Evolutionary conservation across 75 land plant genomes (phyloP), one percentile per base, ranked within the genome.

Genomic region (Ceratopteris richardii): DNA sequence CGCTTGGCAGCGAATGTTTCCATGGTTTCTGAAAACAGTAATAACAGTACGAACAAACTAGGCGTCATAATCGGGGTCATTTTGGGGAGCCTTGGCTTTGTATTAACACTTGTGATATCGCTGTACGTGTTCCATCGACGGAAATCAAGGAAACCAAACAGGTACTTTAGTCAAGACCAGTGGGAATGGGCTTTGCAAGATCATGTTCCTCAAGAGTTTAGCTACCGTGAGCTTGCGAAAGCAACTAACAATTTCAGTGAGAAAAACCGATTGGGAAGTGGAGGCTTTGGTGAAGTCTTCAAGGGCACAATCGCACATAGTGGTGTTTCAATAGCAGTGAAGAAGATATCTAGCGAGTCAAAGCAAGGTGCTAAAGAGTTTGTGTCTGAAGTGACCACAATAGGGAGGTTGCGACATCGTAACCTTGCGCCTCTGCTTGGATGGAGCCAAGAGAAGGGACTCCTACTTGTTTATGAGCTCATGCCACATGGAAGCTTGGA

Each of bases 291-390:
- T 13, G 6, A 6, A 9, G 68, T 66, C n/a, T 66, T n/a, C 24
- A 66, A 29, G n/a, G 68, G 68, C 2, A 19, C 0, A 1, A 16
- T 58, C n/a, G 22, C 62, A 19, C 21, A 17, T 17, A 44, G 78
- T 52, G 76, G 80, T 7, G 60, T 79, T 0, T 44, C 48, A 19
- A 86, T 78, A 0, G 95, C 95, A 21, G 94, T 88, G 42, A 90
- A 90, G 64, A 72, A 84, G 58, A 53, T 83, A 56, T 60, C 63
- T n/a, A 57, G 61, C n/a, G 77, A 62, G 44, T 70, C 70, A 14
- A 63, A 56, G 2, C 75, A 82, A 52, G 90, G 90, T 0, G 56
- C 30, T 72, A 54, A 43, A 37, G 86, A 80, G 36, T 86, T 86
- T 63, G 44, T 86, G 0, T 66, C 86, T 0, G 90, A 86, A 69